Percentiles rank a stretch among this genome's conserved stretches.
These are phyloP conservation scores for Aspergillus funiculosus DNA, from an alignment of 495 filamentous ascomycete species.

Conservation along the genomic window DNA sequence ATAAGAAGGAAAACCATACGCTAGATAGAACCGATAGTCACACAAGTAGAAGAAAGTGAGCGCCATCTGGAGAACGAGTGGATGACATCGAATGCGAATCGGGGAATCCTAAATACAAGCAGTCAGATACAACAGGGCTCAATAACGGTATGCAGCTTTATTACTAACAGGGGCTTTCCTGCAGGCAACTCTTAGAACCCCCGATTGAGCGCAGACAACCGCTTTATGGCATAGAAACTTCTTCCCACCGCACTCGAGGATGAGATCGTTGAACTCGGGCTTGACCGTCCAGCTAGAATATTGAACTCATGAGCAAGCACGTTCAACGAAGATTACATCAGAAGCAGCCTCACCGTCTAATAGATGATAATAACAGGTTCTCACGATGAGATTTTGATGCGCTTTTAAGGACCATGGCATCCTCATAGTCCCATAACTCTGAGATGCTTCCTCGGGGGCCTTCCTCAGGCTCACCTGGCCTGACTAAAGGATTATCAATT, in stretches of 20 bases:
- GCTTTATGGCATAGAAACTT: slow-evolving; percentile 2
- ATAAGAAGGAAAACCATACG: background rate
- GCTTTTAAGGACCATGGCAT: too few relatives aligned
- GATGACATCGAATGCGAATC: background rate
- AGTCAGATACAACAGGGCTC: background rate
- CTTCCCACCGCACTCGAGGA: background rate
- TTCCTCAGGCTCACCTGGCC: too few relatives aligned
- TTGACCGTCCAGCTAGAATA: too few relatives aligned
- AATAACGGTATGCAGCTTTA: background rate
- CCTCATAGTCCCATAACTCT: too few relatives aligned
- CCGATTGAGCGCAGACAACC: slow-evolving; percentile 5
- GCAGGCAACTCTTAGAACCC: background rate
- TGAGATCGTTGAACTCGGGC: background rate
- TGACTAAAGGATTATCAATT: too few relatives aligned
- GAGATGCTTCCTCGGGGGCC: too few relatives aligned
- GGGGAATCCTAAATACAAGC: background rate
- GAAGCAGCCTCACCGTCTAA: too few relatives aligned
- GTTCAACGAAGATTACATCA: too few relatives aligned
- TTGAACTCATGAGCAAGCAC: too few relatives aligned
- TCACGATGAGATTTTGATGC: too few relatives aligned
- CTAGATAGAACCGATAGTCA: background rate
- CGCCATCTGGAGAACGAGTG: slow-evolving; percentile 2
- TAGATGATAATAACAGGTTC: too few relatives aligned
- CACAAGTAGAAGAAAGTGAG: background rate
- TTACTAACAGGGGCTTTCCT: background rate